These are phyloP conservation scores for Fusarium sororula DNA, from an alignment of 2,329 filamentous ascomycete species.

Conservation along the genomic window DNA sequence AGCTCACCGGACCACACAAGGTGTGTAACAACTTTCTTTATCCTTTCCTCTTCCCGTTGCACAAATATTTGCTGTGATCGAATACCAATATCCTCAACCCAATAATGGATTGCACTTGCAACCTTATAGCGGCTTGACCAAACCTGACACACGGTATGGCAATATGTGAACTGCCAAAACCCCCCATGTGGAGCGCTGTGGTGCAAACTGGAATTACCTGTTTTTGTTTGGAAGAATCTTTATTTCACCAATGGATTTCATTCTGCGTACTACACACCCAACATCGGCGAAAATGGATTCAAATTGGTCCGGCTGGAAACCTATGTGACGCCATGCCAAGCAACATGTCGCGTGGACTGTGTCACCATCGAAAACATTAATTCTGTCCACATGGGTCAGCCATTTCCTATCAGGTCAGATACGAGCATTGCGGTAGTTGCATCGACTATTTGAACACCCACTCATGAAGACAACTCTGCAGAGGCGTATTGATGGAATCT, in stretches of 20 bases:
- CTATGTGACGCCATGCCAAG: constrained; percentile 19
- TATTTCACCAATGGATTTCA: neutral
- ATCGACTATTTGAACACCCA: neutral
- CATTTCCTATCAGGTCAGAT: neutral
- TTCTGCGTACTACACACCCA: neutral
- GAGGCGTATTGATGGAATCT: neutral
- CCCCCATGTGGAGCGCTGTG: neutral
- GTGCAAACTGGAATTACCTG: neutral
- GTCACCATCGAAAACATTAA: neutral
- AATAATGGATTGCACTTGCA: neutral
- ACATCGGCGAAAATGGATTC: constrained; percentile 15
- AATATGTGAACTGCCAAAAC: neutral
- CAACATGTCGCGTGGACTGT: neutral
- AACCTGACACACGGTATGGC: neutral
- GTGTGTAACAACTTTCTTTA: constrained; percentile 47
- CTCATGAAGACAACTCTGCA: neutral
- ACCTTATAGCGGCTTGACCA: neutral
- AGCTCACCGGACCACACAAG: constrained; percentile 60
- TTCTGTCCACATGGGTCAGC: neutral
- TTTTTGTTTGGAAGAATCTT: neutral
- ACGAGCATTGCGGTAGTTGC: neutral
- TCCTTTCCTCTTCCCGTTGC: neutral
- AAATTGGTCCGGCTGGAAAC: constrained; percentile 11
- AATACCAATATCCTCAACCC: neutral
- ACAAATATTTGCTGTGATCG: neutral